Conservation (phyloP, 2,329 filamentous ascomycete genomes). For the Ophiostoma sp. region DNA sequence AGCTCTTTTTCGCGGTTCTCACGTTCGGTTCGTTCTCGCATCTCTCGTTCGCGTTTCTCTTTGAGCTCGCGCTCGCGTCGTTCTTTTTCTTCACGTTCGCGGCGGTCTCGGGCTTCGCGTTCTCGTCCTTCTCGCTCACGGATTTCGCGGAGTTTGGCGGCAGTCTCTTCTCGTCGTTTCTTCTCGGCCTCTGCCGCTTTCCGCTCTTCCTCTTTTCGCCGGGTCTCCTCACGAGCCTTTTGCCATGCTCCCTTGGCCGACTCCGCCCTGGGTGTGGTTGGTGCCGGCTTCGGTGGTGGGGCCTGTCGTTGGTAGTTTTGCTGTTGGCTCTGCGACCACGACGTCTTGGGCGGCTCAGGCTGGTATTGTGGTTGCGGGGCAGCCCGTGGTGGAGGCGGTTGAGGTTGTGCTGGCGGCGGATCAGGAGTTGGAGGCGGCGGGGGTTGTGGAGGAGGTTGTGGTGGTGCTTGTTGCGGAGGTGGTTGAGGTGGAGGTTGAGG, state of each 20-base stretch:
- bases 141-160: constrained; percentile 41
- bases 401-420: constrained; percentile 25
- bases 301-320: constrained; percentile 27
- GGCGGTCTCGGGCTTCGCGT: constrained; percentile 37
- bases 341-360: constrained; percentile 33
- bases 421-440: constrained; percentile 11
- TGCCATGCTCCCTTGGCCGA: constrained; percentile 61
- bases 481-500: not conserved
- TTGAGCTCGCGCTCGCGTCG: constrained; percentile 34
- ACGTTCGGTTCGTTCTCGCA: constrained; percentile 45
- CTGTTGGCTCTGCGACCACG: constrained; percentile 30
- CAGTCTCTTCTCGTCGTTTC: constrained; percentile 59
- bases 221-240: constrained; percentile 67
- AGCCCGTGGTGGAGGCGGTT: constrained; percentile 10
- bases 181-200: constrained; percentile 62
- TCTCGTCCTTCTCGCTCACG: constrained; percentile 38
- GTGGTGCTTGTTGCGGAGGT: constrained; percentile 16
- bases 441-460: constrained; percentile 4
- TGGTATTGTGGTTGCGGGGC: constrained; percentile 19
- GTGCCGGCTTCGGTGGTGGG: constrained; percentile 28
- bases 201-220: constrained; percentile 63
- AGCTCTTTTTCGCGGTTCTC: constrained; percentile 40
- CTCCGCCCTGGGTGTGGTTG: constrained; percentile 34
- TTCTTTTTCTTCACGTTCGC: constrained; percentile 37
- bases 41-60: constrained; percentile 31